A percentile compares a stretch with the other conserved stretches of the same genome.
These are phyloP conservation scores for Cenchrus americanus DNA, from an alignment of 176 grass and related monocot species.

Conservation along the genomic window DNA sequence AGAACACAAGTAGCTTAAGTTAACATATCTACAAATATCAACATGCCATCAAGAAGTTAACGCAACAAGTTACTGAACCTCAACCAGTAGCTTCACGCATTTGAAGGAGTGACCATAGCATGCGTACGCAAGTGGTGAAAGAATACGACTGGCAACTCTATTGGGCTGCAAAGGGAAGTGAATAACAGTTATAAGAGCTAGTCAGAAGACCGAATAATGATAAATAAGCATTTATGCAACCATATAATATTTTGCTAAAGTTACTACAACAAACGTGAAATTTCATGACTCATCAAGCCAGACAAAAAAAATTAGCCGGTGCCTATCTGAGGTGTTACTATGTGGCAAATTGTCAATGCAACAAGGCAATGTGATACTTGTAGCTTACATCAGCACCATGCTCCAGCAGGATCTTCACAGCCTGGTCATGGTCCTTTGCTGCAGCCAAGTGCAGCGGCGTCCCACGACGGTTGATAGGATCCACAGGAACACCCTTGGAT, in stretches of 20 bases:
- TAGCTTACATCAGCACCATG: constrained; percentile 50
- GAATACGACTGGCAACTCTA: neutral
- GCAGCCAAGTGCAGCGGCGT: constrained; percentile 46
- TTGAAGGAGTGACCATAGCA: constrained; percentile 24
- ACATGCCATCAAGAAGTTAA: neutral
- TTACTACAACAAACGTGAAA: neutral
- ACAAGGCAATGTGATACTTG: neutral
- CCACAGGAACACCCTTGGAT: constrained; percentile 44
- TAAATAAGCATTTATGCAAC: neutral
- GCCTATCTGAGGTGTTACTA: neutral
- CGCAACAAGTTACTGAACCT: constrained; percentile 16
- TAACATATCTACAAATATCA: neutral
- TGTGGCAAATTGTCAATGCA: neutral
- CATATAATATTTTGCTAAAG: neutral
- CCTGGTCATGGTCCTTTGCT: neutral
- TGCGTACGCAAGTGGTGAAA: constrained; percentile 33
- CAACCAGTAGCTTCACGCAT: constrained; percentile 35
- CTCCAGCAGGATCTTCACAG: constrained; percentile 45
- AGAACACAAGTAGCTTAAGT: neutral
- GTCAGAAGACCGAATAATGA: neutral
- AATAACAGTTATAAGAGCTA: neutral
- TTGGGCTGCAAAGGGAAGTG: constrained; percentile 28
- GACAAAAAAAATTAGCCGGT: neutral
- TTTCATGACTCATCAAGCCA: neutral
- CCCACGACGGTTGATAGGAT: constrained; percentile 12